A percentile compares a stretch with the other conserved stretches of the same genome.
Conservation (phyloP, 768 basidiomycete genomes). For the Xerocomus spinulosus region DNA sequence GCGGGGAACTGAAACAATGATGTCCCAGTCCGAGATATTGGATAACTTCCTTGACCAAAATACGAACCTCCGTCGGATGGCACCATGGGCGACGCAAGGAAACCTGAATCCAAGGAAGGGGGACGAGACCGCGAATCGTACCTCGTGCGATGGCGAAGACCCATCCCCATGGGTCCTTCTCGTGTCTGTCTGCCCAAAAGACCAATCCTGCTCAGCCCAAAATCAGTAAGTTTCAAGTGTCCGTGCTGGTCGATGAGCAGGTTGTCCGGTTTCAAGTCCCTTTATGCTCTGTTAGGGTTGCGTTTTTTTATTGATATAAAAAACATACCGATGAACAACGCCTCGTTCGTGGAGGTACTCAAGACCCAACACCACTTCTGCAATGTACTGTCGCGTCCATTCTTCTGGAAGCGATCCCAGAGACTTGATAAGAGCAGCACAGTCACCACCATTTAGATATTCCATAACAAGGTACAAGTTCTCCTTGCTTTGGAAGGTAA, state of each 20-base stretch:
- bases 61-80: slow-evolving; percentile 74
- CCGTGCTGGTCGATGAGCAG: slow-evolving; percentile 95
- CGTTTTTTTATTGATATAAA: neutral
- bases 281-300: slow-evolving; percentile 29
- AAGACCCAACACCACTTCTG: slow-evolving; percentile 91
- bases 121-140: slow-evolving; percentile 71
- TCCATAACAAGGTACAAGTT: slow-evolving; percentile 99
- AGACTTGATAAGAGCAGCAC: slow-evolving; percentile 94
- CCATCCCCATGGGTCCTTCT: slow-evolving; percentile 46
- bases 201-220: slow-evolving; percentile 95
- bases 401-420: slow-evolving; percentile 92
- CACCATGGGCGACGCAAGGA: slow-evolving; percentile 72
- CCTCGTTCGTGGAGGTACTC: slow-evolving; percentile 96
- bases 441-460: slow-evolving; percentile 97
- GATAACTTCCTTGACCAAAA: slow-evolving; percentile 64
- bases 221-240: slow-evolving; percentile 97
- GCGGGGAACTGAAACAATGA: slow-evolving; percentile 64
- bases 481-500: slow-evolving; percentile 99
- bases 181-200: slow-evolving; percentile 95
- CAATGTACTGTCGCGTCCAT: slow-evolving; percentile 95
- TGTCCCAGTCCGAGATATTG: slow-evolving; percentile 54
- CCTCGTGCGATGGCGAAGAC: slow-evolving; percentile 50
- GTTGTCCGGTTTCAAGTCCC: slow-evolving; percentile 98
- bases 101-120: slow-evolving; percentile 75
- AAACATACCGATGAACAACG: slow-evolving; percentile 87